Base-by-base conservation (phyloP, 192 early-diverging fungal species). In the Cladochytrium replicatum region DNA sequence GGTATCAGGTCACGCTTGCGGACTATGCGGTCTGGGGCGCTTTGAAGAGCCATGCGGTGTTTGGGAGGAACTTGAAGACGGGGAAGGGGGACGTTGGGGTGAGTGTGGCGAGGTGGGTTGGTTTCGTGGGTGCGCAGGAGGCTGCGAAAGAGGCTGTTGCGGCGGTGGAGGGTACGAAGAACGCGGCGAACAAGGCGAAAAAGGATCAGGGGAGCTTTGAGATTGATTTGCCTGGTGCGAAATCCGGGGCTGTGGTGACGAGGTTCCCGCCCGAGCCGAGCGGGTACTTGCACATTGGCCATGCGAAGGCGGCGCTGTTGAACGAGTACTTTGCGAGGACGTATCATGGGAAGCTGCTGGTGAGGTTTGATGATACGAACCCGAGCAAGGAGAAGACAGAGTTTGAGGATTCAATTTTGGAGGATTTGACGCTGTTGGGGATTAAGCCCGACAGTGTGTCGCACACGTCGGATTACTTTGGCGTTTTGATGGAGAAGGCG, bases 351-450 rank as follows among this genome's bases (percentile, higher is more conserved):
- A 91, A 87, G 60, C 54, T 99, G 57, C 86, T 97, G 48, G 66
- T 97, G 48, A 86, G 96, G 19, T 97, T 99, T 47, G 96, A 99
- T 64, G 94, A 99, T 66, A 97, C 96, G 28, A 99, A 99, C 63
- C 96, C 96, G 8, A 71, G 58, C 41, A 99, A 99, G 70, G 96
- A 99, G 69, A 91, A 88, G 78, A 72, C 50, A 7, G 96, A 99
- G 74, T 99, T 91, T 48, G 90, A 99, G 72, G 82, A 94, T 40
- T 66, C 82, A 15, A 99, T 99, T 61, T 84, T 83, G 55, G 90
- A 94, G 77, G 96, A 99, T 60, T 63, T 99, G 57, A 34, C 61
- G n/a, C 67, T 91, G 37, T 72, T 99, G 26, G 94, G 87, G 22
- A 86, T 99, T 58, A 63, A 74, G 40, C 75, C 80, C 6, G 85